Conservation (phyloP, 345 rosid genomes). For the Eutrema japonicum region DNA sequence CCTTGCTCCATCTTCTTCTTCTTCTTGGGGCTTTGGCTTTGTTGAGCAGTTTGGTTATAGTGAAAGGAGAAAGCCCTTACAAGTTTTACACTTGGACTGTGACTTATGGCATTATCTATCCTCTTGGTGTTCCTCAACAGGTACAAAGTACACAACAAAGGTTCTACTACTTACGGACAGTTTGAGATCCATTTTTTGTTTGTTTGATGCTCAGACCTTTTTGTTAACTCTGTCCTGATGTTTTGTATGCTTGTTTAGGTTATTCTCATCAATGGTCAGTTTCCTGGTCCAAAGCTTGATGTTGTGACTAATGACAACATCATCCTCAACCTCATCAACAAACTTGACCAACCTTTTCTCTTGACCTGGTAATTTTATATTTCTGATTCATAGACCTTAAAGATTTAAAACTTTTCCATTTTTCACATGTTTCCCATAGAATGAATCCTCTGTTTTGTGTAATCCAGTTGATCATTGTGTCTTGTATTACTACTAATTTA, state of each 20-base stretch:
- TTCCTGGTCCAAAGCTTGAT: constrained; percentile 95
- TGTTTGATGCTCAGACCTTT: constrained; percentile 18
- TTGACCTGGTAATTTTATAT: constrained; percentile 67
- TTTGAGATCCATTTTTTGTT: constrained; percentile 8
- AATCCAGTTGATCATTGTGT: neutral
- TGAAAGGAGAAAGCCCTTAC: constrained; percentile 82
- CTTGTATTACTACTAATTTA: neutral
- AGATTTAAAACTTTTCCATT: neutral
- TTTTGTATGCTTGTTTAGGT: constrained; percentile 51
- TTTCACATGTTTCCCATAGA: constrained; percentile 8
- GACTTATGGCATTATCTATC: constrained; percentile 76
- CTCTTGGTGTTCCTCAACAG: constrained; percentile 91
- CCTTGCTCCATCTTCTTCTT: constrained; percentile 36
- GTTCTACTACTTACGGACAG: constrained; percentile 13
- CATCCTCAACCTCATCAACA: constrained; percentile 85
- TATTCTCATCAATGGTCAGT: constrained; percentile 93
- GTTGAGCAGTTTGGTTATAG: constrained; percentile 48
- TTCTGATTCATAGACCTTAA: neutral
- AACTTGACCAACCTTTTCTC: constrained; percentile 93
- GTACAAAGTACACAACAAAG: constrained; percentile 44
- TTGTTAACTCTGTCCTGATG: neutral
- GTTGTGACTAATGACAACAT: constrained; percentile 94
- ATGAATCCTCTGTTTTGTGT: constrained; percentile 10
- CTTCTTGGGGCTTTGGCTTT: constrained; percentile 54
- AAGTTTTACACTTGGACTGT: constrained; percentile 85